Conservation (phyloP, 78 protist genomes). For the Bigelowiella natans region DNA sequence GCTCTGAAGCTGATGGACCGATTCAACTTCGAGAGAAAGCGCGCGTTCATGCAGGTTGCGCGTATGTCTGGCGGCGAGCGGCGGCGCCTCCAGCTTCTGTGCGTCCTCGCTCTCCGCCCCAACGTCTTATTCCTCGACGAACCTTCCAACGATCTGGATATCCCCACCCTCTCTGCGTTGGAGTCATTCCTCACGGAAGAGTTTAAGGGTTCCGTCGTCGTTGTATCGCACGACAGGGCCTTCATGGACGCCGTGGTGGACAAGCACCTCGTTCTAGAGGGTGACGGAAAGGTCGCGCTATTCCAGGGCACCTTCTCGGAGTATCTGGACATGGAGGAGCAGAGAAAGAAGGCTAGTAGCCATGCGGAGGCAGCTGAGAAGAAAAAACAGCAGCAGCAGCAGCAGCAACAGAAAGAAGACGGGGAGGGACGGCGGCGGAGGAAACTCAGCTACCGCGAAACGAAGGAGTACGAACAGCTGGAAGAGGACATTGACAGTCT, state of each 20-base stretch:
- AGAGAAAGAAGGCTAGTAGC: too few species aligned
- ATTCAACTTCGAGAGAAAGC: neutral
- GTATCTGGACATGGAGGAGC: too few species aligned
- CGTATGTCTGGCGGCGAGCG: slow-evolving; percentile 12
- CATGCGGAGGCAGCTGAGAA: too few species aligned
- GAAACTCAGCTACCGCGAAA: neutral
- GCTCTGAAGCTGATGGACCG: neutral
- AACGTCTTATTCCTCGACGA: slow-evolving; percentile 11
- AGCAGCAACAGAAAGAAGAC: too few species aligned
- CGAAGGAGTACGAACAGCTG: neutral
- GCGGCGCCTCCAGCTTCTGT: slow-evolving; percentile 21
- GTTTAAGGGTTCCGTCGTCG: neutral
- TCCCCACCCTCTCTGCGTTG: neutral
- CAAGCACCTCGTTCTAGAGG: too few species aligned
- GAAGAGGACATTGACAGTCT: neutral
- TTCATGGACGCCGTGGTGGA: too few species aligned
- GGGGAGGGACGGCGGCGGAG: neutral
- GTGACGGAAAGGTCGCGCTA: too few species aligned
- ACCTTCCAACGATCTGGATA: slow-evolving; percentile 21
- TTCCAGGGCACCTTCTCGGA: too few species aligned
- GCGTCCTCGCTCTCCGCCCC: neutral
- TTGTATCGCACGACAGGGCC: neutral
- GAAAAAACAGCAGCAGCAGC: too few species aligned
- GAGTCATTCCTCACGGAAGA: neutral
- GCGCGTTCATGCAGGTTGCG: neutral